phyloP scores from a whole-genome alignment of 495 filamentous ascomycete species.

The Lentithecium fluviatile region DNA sequence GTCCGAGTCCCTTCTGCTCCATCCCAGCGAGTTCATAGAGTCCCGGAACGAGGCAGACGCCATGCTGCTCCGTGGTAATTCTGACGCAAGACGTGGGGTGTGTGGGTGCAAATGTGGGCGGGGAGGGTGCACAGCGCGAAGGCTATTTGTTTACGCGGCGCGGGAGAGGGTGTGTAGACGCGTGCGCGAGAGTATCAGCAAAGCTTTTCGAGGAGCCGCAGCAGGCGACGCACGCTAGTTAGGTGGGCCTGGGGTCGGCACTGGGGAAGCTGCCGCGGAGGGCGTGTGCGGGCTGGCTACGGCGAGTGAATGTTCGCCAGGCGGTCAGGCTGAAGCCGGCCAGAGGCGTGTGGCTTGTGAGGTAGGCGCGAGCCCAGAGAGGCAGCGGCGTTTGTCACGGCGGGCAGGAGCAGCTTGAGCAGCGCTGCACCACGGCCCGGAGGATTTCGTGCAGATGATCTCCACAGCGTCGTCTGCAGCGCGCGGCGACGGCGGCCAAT shows the following conservation, averaged over 20 bases:
- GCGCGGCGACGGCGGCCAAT: conserved; percentile 52
- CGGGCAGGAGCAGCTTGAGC: conserved; percentile 4
- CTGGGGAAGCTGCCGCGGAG: conserved; percentile 28
- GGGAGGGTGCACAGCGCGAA: no score
- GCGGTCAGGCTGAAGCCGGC: no score
- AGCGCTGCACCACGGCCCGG: conserved; percentile 36
- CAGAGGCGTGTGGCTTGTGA: conserved; percentile 29
- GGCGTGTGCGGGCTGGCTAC: conserved; percentile 7
- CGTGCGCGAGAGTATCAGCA: background rate
- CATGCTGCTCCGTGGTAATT: conserved; percentile 53
- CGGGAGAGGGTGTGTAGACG: conserved; percentile 3
- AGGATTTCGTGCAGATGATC: conserved; percentile 60
- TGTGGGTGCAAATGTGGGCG: conserved; percentile 12
- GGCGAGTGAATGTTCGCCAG: no score
- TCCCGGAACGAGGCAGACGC: conserved; percentile 87
- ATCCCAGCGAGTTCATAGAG: conserved; percentile 91
- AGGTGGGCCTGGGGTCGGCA: conserved; percentile 3
- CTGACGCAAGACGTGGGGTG: conserved; percentile 21
- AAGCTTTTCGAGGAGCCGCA: conserved; percentile 36
- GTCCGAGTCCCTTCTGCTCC: conserved; percentile 84
- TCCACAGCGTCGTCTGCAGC: conserved; percentile 43
- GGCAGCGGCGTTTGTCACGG: conserved; percentile 9
- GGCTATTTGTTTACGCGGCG: conserved; percentile 14
- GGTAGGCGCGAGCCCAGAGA: conserved; percentile 7
- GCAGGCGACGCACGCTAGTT: conserved; percentile 35